Evolutionary conservation across 2,329 filamentous ascomycete species (phyloP), one percentile per base, ranked within the genome.

Genomic region (Calonectria multiphialidica): DNA sequence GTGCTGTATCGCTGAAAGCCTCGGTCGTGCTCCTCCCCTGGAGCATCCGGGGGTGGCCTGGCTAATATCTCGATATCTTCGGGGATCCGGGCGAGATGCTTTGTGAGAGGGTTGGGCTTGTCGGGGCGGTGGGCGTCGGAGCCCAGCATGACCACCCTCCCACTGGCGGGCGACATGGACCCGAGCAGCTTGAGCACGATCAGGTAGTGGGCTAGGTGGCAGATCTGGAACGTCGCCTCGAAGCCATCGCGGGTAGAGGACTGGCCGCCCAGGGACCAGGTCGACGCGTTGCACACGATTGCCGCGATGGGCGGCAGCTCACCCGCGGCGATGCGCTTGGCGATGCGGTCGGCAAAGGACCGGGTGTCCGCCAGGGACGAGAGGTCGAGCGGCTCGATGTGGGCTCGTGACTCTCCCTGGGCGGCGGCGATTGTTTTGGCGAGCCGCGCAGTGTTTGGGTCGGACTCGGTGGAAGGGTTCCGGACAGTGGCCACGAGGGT

Each of bases 401-500:
- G 44, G 2, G 71, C 72, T 1, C n/a, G 25, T 1, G 67, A 55
- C 10, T n/a, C 9, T 0, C 61, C 15, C 5, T 68, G 37, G 2
- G 68, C 55, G 1, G 68, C 55, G 1, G 73, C 40, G 7, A 81
- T 77, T 0, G 78, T 65, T 7, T 79, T 73, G 1, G 75, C 72
- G 15, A 84, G 78, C 25, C 65, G 78, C 5, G 79, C 71, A 0
- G 79, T 82, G 73, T 83, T 83, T 5, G 72, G 42, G 18, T 84
- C 81, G 2, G 75, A 73, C 7, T 75, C 73, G 25, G 7, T 70
- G 13, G 75, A 77, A 44, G 82, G 75, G 66, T 83, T 77, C 9
- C 82, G 80, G 8, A 85, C 83, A 10, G 82, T 81, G 23, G 82
- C 71, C 23, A 84, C 73, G 5, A 81, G 73, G 1, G 78, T 81